Evolutionary conservation across 768 basidiomycete species (phyloP), one percentile per base, ranked within the genome.

Genomic region (Plicaturopsis crispa): DNA sequence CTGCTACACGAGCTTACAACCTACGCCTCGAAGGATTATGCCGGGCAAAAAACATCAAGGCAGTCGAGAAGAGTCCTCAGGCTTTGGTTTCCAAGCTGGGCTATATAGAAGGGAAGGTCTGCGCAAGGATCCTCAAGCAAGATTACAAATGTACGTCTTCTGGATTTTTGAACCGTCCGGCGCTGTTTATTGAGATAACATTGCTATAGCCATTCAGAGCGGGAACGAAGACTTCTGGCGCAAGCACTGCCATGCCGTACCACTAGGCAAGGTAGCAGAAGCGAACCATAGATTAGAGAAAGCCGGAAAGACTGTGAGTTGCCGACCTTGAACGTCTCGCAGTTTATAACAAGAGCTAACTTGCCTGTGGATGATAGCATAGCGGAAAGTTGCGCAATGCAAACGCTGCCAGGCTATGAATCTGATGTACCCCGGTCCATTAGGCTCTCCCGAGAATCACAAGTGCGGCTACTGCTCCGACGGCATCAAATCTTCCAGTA

Each of bases 101-200:
- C 4, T 40, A 44, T 14, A 24, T 50, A 1, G 43, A 50, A 10
- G 22, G 24, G 2, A 43, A 21, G 19, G 18, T 51, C 13, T 34
- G 42, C 18, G 32, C 39, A 10, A 22, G 41, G 13, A 17, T 45
- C 6, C 12, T 33, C 5, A 44, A 38, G 19, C 24, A 40, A 6
- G 31, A 47, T 24, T 51, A 31, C 12, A 44, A 40, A 3, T 49
- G 48, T 49, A 28, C 16, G 39, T 40, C 24, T 16, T 41, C 26
- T 28, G 8, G 33, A n/a, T n/a, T 34, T 7, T 8, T 34, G 33
- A 34, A 7, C 33, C 17, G 8, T 34, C 8, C 18, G 8, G 33
- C 33, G 18, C 17, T 10, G 8, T 18, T 31, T 20, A 21, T 20
- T 21, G n/a, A 7, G 19, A 14, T 33, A 5, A 11, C 26, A 12